Evolutionary conservation across 371 early-diverging fungal genomes (phyloP), one percentile per base, ranked within the genome.

Genomic region (Rhizopus sp.): DNA sequence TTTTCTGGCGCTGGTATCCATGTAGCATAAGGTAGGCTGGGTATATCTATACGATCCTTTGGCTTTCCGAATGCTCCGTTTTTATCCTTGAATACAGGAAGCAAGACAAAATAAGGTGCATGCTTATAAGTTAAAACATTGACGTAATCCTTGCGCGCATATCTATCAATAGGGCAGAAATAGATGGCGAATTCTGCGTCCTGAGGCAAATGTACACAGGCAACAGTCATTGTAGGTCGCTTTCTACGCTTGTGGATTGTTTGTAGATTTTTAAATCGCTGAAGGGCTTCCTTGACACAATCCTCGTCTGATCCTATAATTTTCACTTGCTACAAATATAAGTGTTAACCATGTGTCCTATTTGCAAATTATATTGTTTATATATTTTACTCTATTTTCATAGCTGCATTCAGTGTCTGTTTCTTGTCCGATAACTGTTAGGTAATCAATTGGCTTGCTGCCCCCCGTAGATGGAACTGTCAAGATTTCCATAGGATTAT

Each of bases 41-140:
- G 23, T 5, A 13, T 0, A 41, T 64, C 60, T 9, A 73, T 15
- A 0, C 70, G 32, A 23, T 69, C 73, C 41, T 51, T 63, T 8
- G 77, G 73, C 44, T 69, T 70, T 40, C 54, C 47, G 29, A 50
- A 63, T 0, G 42, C 17, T 5, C 70, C 70, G 2, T 48, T 35
- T 3, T 50, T 57, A 32, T 69, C 62, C 30, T 64, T 73, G 33
- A 73, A 72, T 0, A 66, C 72, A 0, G 77, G 74, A 3, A 77
- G 45, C 0, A 77, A 50, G 0, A 77, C 74, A 46, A 60, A 61
- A 3, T 69, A 39, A 10, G 77, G 72, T 0, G 45, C 37, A 5
- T 48, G 23, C 3, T 58, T 34, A n/a, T 37, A 31, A n/a, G 29
- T 46, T 31, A 60, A 48, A 7, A 63, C 4, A 7, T 60, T 33